Conservation (phyloP, 768 basidiomycete genomes). For the Lactarius indigo region DNA sequence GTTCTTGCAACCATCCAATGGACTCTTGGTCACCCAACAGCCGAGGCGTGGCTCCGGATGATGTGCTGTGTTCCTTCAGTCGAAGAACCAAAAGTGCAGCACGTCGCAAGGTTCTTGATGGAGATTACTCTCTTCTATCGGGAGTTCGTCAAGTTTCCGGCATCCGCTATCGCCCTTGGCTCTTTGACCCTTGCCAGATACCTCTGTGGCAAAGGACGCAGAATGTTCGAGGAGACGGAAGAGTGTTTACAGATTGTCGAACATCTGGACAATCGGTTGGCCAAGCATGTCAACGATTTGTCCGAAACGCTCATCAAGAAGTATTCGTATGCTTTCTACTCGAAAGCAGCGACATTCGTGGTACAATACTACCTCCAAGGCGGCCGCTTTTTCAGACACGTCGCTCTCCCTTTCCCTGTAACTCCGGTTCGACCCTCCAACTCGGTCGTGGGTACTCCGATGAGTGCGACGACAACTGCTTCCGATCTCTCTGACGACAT, state of each 20-base stretch:
- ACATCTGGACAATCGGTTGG: constrained; percentile 79
- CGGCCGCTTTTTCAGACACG: constrained; percentile 60
- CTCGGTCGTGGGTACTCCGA: constrained; percentile 66
- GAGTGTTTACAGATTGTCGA: constrained; percentile 82
- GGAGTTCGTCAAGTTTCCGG: constrained; percentile 83
- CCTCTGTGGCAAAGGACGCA: constrained; percentile 77
- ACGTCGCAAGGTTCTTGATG: constrained; percentile 97
- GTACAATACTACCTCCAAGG: constrained; percentile 93
- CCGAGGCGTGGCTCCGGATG: constrained; percentile 93
- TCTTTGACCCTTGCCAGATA: constrained; percentile 85
- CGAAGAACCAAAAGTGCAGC: constrained; percentile 89
- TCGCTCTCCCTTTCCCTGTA: constrained; percentile 51
- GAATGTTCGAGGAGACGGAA: constrained; percentile 79
- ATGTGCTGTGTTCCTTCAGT: constrained; percentile 69
- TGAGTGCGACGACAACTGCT: constrained; percentile 66
- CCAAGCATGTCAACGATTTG: constrained; percentile 85
- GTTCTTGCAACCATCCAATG: constrained; percentile 95
- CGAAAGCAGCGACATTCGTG: constrained; percentile 90
- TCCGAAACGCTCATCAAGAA: constrained; percentile 98
- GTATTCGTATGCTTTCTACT: constrained; percentile 96
- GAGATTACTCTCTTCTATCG: constrained; percentile 98
- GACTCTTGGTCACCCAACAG: constrained; percentile 95
- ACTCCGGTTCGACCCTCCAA: constrained; percentile 52
- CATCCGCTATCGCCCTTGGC: constrained; percentile 87
- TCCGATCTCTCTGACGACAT: constrained; percentile 82